Base-by-base conservation (phyloP, 805 yeast genomes). In the Metschnikowia colocasiae region DNA sequence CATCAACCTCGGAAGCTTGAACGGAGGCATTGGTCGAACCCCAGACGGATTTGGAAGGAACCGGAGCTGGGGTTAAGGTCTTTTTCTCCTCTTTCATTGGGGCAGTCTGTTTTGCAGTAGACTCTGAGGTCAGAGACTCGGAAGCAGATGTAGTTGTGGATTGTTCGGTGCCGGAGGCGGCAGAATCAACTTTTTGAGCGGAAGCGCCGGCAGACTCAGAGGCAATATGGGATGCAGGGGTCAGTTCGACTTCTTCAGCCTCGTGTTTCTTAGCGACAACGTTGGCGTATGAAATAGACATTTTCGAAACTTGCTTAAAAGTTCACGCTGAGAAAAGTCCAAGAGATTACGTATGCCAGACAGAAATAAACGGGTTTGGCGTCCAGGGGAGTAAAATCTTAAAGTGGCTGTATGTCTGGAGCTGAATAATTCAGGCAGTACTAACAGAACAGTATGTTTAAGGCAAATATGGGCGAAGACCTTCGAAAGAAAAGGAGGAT, bases 11-110 rank as follows among this genome's bases (percentile, higher is more conserved):
- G 13, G 60, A 41, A 20, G 56, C 19, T 10, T 57, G 40, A n/a
- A 51, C 42, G 25, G 53, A 45, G n/a, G 52, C 30, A 6, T 63
- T 45, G 12, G 64, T 43, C 12, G 62, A 44, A 15, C 73, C 74
- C 77, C 77, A 72, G 7, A 67, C 77, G 13, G 73, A 67, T 43
- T 66, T 69, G 40, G 64, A 46, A 8, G 77, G 77, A 44, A 72
- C 75, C 1, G 77, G 77, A 8, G 77, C 77, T 4, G 77, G 76
- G 5, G 74, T 72, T 56, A 72, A 65, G 5, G 58, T 47, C 48
- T 69, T 69, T 57, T 67, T 67, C 40, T 60, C 63, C 45, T 55
- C 57, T 46, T 57, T 53, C 41, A 37, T 47, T 16, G 52, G 45
- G 15, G 36, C 30, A 26, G 55, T 46, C 41, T 12, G 31, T 5